These are phyloP conservation scores for Pugionium dolabratum DNA, from an alignment of 345 rosid species.

Conservation along the genomic window DNA sequence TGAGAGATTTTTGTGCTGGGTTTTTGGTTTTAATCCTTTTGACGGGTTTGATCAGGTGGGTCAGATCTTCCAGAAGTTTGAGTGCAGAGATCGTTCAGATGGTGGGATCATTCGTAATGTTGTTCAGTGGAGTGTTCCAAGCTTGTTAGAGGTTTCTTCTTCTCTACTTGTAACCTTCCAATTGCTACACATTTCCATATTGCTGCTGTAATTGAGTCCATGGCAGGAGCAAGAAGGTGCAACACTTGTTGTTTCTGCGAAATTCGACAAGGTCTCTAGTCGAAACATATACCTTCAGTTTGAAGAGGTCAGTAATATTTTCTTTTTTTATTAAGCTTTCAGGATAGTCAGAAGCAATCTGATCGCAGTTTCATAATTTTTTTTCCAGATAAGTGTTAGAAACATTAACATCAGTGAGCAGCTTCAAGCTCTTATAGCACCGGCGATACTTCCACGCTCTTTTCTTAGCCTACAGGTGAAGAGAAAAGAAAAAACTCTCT, in stretches of 20 bases:
- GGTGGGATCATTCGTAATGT: conserved; percentile 80
- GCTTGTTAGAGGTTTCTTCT: conserved; percentile 67
- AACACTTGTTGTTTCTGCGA: conserved; percentile 87
- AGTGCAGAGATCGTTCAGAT: conserved; percentile 54
- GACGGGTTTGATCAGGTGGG: conserved; percentile 58
- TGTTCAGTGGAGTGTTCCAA: conserved; percentile 83
- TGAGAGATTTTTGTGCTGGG: conserved; percentile 1
- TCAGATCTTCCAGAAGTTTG: conserved; percentile 80
- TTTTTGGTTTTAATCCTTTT: neutral
- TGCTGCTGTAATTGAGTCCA: conserved; percentile 22
- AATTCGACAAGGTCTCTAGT: conserved; percentile 64
- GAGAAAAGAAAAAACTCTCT: neutral
- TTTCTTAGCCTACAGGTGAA: conserved; percentile 75
- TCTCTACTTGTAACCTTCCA: conserved; percentile 18
- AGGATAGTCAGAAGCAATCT: conserved; percentile 6
- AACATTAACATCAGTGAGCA: conserved; percentile 73
- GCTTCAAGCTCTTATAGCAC: conserved; percentile 80
- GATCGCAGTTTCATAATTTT: conserved; percentile 13
- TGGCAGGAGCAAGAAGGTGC: conserved; percentile 86
- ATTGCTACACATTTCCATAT: conserved; percentile 5
- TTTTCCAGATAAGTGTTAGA: conserved; percentile 70
- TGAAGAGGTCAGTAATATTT: conserved; percentile 70
- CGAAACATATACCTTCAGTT: conserved; percentile 85
- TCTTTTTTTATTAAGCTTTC: conserved; percentile 26
- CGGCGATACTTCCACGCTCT: conserved; percentile 81